Evolutionary conservation across 164 flowering plant genomes (phyloP), one percentile per base, ranked within the genome.

Genomic region (Piper betle): DNA sequence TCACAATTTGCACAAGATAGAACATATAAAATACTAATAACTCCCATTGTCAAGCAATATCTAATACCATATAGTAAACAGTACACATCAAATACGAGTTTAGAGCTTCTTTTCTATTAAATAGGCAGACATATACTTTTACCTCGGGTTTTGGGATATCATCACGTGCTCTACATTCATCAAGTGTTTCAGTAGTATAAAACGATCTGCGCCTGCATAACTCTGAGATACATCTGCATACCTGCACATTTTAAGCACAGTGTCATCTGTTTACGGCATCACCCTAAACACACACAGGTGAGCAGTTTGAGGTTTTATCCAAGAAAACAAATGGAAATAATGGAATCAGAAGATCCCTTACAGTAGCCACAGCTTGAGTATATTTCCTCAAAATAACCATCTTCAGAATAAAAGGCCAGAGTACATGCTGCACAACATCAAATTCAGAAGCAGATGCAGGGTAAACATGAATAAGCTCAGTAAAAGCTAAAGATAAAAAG

Each of bases 401-500:
- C 82, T 85, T 93, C 82, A 93, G 77, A 63, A 93, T 68, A 75
- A 86, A 90, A 52, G 99, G 99, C 99, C 99, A 90, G 41, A 90
- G 85, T 53, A 86, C 75, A 74, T 80, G 82, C 99, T 93, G 88
- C 17, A 67, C 12, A 62, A 52, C 18, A 57, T 52, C 17, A 38
- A 38, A 53, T 25, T 25, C 33, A 25, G 33, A 60, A 3, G 39
- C 64, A 63, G 8, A 48, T 16, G 37, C 25, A 48, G 19, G 57
- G 56, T 55, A 63, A 7, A 42, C 18, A 56, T 37, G 42, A 39
- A 7, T 54, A 17, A 40, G 53, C 38, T n/a, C 17, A 54, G 33
- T 20, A 40, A 46, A 10, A n/a, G 33, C 53, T 13, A 25, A 11
- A 37, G 20, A 15, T 8, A 38, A 42, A 43, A 41, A 60, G n/a